phyloP scores from a whole-genome alignment of 805 yeast species.

The Saturnispora serradocipensis region DNA sequence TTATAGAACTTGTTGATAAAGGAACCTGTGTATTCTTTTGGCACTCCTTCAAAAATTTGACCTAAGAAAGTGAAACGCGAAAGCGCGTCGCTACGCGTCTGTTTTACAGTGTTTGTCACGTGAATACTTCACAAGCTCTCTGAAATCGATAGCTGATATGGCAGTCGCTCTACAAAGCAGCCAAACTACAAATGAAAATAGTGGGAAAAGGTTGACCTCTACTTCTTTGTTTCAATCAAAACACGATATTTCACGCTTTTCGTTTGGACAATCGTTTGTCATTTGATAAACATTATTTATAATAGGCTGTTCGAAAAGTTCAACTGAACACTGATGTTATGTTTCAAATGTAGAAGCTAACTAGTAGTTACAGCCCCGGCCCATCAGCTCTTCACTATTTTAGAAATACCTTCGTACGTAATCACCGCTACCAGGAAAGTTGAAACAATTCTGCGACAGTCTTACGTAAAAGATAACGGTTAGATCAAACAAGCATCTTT shows the following conservation, averaged over 20 bases:
- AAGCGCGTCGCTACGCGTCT: background rate
- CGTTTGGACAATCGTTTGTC: too few relatives aligned
- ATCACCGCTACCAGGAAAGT: background rate
- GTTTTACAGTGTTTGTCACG: background rate
- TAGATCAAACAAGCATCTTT: background rate
- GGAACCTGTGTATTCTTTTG: background rate
- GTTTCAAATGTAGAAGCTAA: too few relatives aligned
- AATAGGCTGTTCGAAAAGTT: too few relatives aligned
- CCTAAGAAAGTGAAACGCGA: background rate
- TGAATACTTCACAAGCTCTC: background rate
- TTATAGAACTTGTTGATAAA: background rate
- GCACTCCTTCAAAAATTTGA: background rate
- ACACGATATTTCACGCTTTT: too few relatives aligned
- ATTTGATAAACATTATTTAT: too few relatives aligned
- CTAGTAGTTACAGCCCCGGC: too few relatives aligned
- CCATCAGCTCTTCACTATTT: background rate
- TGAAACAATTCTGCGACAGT: constrained; percentile 5
- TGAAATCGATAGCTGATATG: background rate
- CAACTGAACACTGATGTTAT: too few relatives aligned
- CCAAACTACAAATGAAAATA: too few relatives aligned
- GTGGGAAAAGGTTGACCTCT: too few relatives aligned
- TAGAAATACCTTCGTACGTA: background rate
- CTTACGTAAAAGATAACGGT: background rate
- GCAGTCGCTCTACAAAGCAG: too few relatives aligned
- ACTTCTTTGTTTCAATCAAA: too few relatives aligned